Evolutionary conservation across 1,284 basidiomycete genomes (phyloP), one percentile per base, ranked within the genome.

Genomic region (Chiua sp.): DNA sequence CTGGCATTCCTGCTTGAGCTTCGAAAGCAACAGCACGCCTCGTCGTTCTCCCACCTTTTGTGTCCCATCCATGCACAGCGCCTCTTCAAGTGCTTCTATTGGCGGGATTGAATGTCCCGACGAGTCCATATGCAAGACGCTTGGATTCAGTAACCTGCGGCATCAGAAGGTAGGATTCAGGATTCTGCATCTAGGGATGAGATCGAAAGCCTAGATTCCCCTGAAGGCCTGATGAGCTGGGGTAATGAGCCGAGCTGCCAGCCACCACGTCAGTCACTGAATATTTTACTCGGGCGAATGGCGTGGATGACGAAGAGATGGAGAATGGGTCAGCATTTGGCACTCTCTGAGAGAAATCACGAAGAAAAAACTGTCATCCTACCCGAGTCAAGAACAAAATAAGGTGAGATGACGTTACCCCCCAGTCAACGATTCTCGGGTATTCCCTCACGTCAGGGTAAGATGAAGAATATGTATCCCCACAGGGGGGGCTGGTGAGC

Each of bases 91-190:
- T 33, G 33, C 12, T 93, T 74, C 96, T 94, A 12, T 33, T 33
- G 33, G 12, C 33, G 33, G 12, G 33, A 12, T 33, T 33, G 33
- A 7, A 33, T 33, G 12, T 33, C 33, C 12, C 33, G 7, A 12
- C 12, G 0, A 91, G 91, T 26, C 94, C 94, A 70, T 96, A 96
- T 5, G 87, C 47, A 96, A 90, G 2, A 94, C 94, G 44, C 88
- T 90, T 0, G 94, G 93, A 69, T 96, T 93, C 44, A 90, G 77
- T 15, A 90, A 88, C 5, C 88, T 87, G 59, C 90, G 88, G 64
- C 88, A 11, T 88, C 88, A 3, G 90, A 79, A 2, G 76, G 63
- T 66, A 88, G 88, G 51, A 76, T 80, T 69, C 88, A 86, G 15
- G 88, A 85, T 69, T 90, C 88, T 88, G 64, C 63, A 59, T 22